Evolutionary conservation across 192 early-diverging fungal genomes (phyloP).

Genomic region (Gonapodya prolifera): DNA sequence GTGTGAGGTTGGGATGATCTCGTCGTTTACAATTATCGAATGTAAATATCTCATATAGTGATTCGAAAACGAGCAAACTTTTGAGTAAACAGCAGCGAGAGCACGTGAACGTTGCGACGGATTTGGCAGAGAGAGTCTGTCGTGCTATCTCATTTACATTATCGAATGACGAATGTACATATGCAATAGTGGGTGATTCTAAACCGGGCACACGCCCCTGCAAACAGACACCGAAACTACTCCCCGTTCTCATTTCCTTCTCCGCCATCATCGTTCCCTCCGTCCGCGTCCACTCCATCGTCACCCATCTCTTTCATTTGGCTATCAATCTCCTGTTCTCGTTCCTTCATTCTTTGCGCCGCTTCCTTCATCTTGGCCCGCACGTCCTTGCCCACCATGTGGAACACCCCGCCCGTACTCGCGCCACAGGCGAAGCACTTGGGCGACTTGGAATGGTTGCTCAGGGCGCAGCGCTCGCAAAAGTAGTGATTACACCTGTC

Average conservation of each 20-base stretch:
- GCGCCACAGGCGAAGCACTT: constrained; percentile 87
- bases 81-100: background rate
- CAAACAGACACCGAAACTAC: too few relatives aligned
- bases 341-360: constrained; percentile 30
- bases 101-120: too few relatives aligned
- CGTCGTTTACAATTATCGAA: background rate
- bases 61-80: background rate
- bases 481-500: constrained; percentile 85
- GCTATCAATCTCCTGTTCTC: constrained; percentile 32
- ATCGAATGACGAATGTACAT: too few relatives aligned
- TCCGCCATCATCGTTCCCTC: background rate
- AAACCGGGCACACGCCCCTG: too few relatives aligned
- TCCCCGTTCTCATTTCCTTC: background rate
- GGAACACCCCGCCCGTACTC: constrained; percentile 75
- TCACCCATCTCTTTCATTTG: constrained; percentile 12
- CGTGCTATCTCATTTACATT: too few relatives aligned
- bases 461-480: constrained; percentile 86
- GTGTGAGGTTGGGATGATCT: background rate
- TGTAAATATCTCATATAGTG: background rate
- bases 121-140: too few relatives aligned
- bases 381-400: constrained; percentile 55
- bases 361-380: constrained; percentile 40
- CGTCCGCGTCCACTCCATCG: background rate
- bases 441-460: constrained; percentile 62
- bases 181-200: too few relatives aligned